Evolutionary conservation across 805 yeast genomes (phyloP), one percentile per base, ranked within the genome.

Genomic region (Allodekkera sacchari): DNA sequence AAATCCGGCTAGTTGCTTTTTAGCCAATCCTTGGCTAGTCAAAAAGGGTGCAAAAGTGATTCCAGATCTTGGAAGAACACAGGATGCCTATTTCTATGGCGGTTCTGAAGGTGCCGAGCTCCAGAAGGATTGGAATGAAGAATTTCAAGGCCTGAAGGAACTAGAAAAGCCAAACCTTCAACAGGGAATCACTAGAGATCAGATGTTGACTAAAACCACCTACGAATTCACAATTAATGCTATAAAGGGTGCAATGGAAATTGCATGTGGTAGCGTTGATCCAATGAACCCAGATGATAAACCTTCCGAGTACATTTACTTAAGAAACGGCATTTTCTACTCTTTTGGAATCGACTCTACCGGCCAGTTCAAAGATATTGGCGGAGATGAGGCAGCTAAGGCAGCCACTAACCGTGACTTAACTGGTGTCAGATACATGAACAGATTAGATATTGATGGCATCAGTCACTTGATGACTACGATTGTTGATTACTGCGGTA

Each of bases 401-500:
- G 81, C 77, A 36, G 74, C 92, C 17, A 71, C 78, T 8, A 68
- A 72, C 32, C 88, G 83, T 59, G 98, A 92, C 57, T 61, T 89
- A 33, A 69, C 69, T 22, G 79, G 88, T 17, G 71, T 85, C 28
- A 75, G 71, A 47, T 67, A 71, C 38, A 62, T 89, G 52, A 81
- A 81, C 61, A 64, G 74, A 44, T 57, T 80, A 27, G 84, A 81
- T 45, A 50, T 74, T 21, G 60, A 59, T 8, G 83, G 77, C 27
- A 64, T 87, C 24, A 72, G 75, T 48, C 78, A 80, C 31, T 64
- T 89, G 37, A 72, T 83, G 45, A 83, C 96, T 4, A 69, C 88
- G n/a, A 68, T 87, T 36, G 83, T 89, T 34, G 97, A 89, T 56
- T 89, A 74, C 59, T 76, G 83, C 50, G 98, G 97, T 39, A 79